Evolutionary conservation across 1,139 yeast genomes (phyloP).

Genomic region (Pichia sp.): DNA sequence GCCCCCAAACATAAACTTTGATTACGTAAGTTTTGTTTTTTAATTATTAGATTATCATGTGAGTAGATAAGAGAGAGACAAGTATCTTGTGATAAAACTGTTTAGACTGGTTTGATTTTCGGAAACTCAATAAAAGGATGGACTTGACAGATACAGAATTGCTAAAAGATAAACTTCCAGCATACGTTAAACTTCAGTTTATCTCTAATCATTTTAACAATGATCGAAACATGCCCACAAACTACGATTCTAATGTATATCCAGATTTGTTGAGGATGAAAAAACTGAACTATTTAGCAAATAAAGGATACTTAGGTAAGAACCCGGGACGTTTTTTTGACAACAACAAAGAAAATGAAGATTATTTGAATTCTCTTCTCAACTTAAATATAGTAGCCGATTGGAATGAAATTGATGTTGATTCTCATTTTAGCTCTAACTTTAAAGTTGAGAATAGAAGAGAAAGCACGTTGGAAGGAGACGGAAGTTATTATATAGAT

Average conservation of each 20-base stretch:
- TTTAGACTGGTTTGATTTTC: no score
- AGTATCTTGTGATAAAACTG: no score
- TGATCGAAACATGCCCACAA: slow-evolving; percentile 1
- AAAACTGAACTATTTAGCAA: slow-evolving; percentile 6
- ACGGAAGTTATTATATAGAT: slow-evolving; percentile 7
- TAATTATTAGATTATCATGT: no score
- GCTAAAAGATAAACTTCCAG: no score
- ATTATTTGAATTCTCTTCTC: slow-evolving; percentile 5
- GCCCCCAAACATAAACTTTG: no score
- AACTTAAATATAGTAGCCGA: background rate
- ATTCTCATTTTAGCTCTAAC: background rate
- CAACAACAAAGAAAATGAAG: slow-evolving; percentile 1
- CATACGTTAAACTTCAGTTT: slow-evolving; percentile 2
- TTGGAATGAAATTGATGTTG: background rate
- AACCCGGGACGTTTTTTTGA: slow-evolving; percentile 10
- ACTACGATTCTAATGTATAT: background rate
- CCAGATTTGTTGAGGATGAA: slow-evolving; percentile 9
- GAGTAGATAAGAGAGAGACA: no score
- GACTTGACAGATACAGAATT: no score
- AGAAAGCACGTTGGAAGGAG: background rate
- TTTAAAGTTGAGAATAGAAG: background rate
- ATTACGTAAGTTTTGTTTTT: no score
- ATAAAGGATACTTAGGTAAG: slow-evolving; percentile 11
- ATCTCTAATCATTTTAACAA: slow-evolving; percentile 5
- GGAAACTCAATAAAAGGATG: no score